These are phyloP conservation scores for Penicillium malachiteum DNA, from an alignment of 495 filamentous ascomycete species.

Conservation along the genomic window DNA sequence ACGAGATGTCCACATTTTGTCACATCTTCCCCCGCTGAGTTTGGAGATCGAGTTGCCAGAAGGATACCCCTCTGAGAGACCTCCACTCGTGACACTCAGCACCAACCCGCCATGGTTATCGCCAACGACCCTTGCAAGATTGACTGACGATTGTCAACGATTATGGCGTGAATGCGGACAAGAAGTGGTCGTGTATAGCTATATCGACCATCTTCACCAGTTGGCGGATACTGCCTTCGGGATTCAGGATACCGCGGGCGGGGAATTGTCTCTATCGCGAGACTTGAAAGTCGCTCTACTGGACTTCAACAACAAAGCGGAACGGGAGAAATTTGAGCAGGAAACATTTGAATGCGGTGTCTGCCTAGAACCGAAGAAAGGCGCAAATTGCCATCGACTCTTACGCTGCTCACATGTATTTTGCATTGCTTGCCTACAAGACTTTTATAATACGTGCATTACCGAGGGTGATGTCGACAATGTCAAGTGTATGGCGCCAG, in stretches of 20 bases:
- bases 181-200: slow-evolving; percentile 75
- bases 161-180: slow-evolving; percentile 84
- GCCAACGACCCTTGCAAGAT: slow-evolving; percentile 47
- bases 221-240: slow-evolving; percentile 74
- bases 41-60: slow-evolving; percentile 69
- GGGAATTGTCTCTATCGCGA: slow-evolving; percentile 38
- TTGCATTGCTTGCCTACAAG: slow-evolving; percentile 77
- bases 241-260: slow-evolving; percentile 54
- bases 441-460: slow-evolving; percentile 87
- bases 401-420: slow-evolving; percentile 86
- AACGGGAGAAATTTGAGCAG: slow-evolving; percentile 70
- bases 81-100: slow-evolving; percentile 65
- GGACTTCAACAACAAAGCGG: slow-evolving; percentile 73
- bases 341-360: slow-evolving; percentile 89
- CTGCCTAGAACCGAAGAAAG: slow-evolving; percentile 93
- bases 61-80: slow-evolving; percentile 67
- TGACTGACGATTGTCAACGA: slow-evolving; percentile 58
- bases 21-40: slow-evolving; percentile 72
- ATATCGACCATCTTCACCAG: slow-evolving; percentile 85
- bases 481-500: slow-evolving; percentile 74
- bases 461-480: slow-evolving; percentile 74
- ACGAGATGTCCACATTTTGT: slow-evolving; percentile 61
- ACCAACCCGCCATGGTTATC: slow-evolving; percentile 74
- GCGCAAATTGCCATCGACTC: slow-evolving; percentile 72
- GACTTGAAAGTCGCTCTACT: slow-evolving; percentile 71